Evolutionary conservation across 176 grass and related monocot species (phyloP).

Genomic region (Typha latifolia): DNA sequence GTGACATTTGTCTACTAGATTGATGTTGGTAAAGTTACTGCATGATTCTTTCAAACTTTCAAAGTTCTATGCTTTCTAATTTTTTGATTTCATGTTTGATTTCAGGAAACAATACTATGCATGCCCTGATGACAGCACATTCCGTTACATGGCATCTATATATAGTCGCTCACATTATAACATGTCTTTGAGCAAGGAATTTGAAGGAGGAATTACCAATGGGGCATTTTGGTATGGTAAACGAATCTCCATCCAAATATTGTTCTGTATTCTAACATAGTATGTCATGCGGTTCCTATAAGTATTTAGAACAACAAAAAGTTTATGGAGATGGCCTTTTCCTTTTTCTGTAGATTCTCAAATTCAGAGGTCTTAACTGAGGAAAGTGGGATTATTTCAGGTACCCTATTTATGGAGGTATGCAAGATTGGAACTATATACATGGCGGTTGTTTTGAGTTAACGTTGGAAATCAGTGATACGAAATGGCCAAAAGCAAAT

Average conservation of each 20-base stretch:
- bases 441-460: constrained; percentile 91
- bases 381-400: constrained; percentile 20
- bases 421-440: constrained; percentile 99
- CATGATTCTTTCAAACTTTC: constrained; percentile 23
- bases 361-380: not conserved
- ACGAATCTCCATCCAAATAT: not conserved
- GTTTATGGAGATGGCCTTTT: constrained; percentile 3
- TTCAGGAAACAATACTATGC: constrained; percentile 74
- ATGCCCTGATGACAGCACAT: constrained; percentile 84
- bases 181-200: constrained; percentile 96
- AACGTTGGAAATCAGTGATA: constrained; percentile 90
- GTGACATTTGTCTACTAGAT: constrained; percentile 7
- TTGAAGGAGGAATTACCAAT: constrained; percentile 86
- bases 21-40: not conserved
- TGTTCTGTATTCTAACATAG: too few species aligned
- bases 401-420: constrained; percentile 99
- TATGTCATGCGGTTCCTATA: not conserved
- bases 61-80: constrained; percentile 12
- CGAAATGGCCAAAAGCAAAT: constrained; percentile 82
- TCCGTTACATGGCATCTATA: constrained; percentile 72
- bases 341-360: not conserved
- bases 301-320: not conserved
- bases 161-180: constrained; percentile 87
- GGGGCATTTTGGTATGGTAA: constrained; percentile 71
- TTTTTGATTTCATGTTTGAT: constrained; percentile 24